Conservation (phyloP, 73 alveolate species). For the Paramecium bursaria region DNA sequence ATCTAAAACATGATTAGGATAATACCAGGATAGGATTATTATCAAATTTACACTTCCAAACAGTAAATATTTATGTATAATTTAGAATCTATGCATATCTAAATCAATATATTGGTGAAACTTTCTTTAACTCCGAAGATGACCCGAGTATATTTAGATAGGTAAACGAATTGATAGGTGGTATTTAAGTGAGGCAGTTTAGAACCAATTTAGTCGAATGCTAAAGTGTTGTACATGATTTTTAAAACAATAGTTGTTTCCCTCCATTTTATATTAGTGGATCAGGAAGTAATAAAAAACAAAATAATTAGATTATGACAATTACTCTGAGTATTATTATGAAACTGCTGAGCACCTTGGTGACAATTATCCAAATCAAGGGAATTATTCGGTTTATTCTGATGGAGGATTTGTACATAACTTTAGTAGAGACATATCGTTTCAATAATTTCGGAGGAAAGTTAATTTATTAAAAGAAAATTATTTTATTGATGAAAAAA, state of each 20-base stretch:
- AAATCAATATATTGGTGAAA: neutral
- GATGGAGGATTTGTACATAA: constrained; percentile 53
- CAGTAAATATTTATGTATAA: no score
- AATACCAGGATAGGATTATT: neutral
- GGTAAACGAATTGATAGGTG: constrained; percentile 22
- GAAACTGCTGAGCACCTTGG: constrained; percentile 41
- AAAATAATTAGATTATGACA: neutral
- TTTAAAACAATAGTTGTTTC: constrained; percentile 38
- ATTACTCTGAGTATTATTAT: neutral
- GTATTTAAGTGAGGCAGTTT: constrained; percentile 3
- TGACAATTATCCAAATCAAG: neutral
- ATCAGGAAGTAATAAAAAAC: neutral
- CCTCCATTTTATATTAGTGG: neutral
- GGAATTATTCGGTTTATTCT: neutral
- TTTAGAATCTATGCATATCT: neutral
- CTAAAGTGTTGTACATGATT: constrained; percentile 1
- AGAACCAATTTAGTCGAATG: constrained; percentile 26
- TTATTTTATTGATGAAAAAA: constrained; percentile 11
- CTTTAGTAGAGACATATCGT: constrained; percentile 36
- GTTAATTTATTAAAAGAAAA: neutral
- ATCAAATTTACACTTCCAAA: neutral
- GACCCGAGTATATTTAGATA: constrained; percentile 27
- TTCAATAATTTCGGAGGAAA: constrained; percentile 2
- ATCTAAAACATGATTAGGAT: constrained; percentile 18
- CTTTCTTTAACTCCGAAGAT: constrained; percentile 37